Percentiles rank a stretch among this genome's conserved stretches.
Conservation (phyloP, 192 early-diverging fungal genomes). For the Gamsiella multidivaricata region DNA sequence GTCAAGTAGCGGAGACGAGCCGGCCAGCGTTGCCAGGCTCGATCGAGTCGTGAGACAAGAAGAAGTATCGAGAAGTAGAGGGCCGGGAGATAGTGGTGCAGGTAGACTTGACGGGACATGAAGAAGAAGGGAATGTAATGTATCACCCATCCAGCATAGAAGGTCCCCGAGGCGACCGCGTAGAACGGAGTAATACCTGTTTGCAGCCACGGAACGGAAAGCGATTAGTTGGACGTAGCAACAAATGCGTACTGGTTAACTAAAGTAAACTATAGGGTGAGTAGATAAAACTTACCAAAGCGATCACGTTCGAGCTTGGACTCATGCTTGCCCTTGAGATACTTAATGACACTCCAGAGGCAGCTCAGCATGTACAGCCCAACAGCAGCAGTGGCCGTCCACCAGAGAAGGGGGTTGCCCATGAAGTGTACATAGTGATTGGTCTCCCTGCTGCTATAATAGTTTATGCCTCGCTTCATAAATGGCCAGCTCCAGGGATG, state of each 20-base stretch:
- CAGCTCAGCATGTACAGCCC: constrained; percentile 60
- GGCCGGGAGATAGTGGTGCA: constrained; percentile 94
- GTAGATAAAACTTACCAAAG: constrained; percentile 28
- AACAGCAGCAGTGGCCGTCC: constrained; percentile 74
- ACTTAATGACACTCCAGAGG: constrained; percentile 59
- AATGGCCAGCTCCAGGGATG: constrained; percentile 89
- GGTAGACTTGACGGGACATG: constrained; percentile 88
- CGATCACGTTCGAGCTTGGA: constrained; percentile 41
- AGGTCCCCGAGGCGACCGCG: constrained; percentile 69
- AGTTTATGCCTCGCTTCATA: constrained; percentile 86
- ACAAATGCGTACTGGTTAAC: constrained; percentile 12
- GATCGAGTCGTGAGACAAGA: constrained; percentile 77
- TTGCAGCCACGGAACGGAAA: not conserved
- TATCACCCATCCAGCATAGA: constrained; percentile 80
- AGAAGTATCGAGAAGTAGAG: constrained; percentile 88
- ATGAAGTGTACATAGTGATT: constrained; percentile 85
- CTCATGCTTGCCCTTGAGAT: constrained; percentile 60
- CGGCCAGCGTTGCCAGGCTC: constrained; percentile 59
- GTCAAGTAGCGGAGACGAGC: constrained; percentile 59
- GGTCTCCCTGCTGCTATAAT: constrained; percentile 75
- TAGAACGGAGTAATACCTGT: constrained; percentile 60
- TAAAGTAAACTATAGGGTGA: not conserved
- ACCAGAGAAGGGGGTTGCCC: constrained; percentile 92
- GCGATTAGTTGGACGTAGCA: not conserved
- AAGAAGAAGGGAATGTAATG: constrained; percentile 95